phyloP scores from a whole-genome alignment of 495 filamentous ascomycete genomes.

The Neurospora africana region DNA sequence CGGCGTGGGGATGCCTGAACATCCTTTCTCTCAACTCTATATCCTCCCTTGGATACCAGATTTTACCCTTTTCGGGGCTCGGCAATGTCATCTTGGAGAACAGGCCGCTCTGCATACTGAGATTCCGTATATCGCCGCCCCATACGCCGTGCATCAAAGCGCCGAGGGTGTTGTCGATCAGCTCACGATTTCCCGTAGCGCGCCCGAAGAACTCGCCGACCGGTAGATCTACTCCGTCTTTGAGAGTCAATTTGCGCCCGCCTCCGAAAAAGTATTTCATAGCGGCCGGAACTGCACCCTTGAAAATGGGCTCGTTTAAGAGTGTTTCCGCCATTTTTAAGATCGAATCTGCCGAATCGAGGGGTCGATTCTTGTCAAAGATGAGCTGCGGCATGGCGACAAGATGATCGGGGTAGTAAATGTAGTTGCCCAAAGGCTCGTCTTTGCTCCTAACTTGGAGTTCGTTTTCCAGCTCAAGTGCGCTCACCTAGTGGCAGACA shows the following conservation, averaged over 20 bases:
- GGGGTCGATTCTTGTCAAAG: background rate
- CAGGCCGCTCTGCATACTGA: conserved; percentile 53
- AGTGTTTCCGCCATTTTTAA: conserved; percentile 28
- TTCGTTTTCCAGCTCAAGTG: conserved; percentile 51
- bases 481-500: conserved; percentile 41
- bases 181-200: conserved; percentile 36
- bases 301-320: conserved; percentile 54
- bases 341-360: background rate
- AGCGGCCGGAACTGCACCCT: conserved; percentile 35
- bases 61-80: background rate
- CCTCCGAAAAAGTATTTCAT: conserved; percentile 16
- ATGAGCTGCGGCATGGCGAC: conserved; percentile 36
- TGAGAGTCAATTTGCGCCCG: background rate
- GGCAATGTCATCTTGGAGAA: conserved; percentile 5
- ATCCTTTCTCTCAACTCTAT: background rate
- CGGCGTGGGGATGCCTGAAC: background rate
- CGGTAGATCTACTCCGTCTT: conserved; percentile 49
- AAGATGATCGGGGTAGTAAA: conserved; percentile 89
- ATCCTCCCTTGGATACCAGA: conserved; percentile 1
- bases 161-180: conserved; percentile 69
- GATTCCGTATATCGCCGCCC: conserved; percentile 76
- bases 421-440: conserved; percentile 54
- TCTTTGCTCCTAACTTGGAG: conserved; percentile 38
- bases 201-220: conserved; percentile 57
- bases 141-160: conserved; percentile 83